Evolutionary conservation across 2,329 filamentous ascomycete species (phyloP).

Genomic region (Cercospora berteroae): DNA sequence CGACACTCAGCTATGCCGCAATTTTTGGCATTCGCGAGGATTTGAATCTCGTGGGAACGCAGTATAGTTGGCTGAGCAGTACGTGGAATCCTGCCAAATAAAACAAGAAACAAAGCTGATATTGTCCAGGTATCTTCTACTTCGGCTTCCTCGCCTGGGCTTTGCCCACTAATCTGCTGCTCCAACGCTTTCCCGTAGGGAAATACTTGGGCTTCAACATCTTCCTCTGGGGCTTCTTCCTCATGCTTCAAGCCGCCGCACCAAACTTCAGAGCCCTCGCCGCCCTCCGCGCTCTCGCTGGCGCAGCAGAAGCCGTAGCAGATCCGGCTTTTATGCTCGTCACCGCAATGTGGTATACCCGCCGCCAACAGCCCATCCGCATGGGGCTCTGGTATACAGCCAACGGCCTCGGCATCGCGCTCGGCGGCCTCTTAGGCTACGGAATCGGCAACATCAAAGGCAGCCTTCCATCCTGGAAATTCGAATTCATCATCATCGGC

Average conservation of each 20-base stretch:
- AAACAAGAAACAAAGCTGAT: neutral
- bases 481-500: conserved; percentile 64
- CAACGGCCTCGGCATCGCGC: conserved; percentile 59
- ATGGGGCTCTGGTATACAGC: conserved; percentile 61
- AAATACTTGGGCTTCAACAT: conserved; percentile 56
- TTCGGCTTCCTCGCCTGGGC: conserved; percentile 57
- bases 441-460: conserved; percentile 61
- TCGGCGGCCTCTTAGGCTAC: conserved; percentile 58
- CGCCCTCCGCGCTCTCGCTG: conserved; percentile 57
- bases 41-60: conserved; percentile 54
- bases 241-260: conserved; percentile 38
- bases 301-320: conserved; percentile 56
- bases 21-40: conserved; percentile 64
- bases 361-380: conserved; percentile 60
- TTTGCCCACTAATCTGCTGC: conserved; percentile 54
- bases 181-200: conserved; percentile 54
- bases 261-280: conserved; percentile 55
- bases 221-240: conserved; percentile 54
- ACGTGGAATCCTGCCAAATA: neutral
- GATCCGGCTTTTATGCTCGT: conserved; percentile 64
- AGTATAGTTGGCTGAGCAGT: conserved; percentile 55
- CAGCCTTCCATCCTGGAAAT: conserved; percentile 59
- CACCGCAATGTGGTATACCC: conserved; percentile 59
- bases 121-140: conserved; percentile 45
- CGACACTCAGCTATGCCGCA: conserved; percentile 61